Base-by-base conservation (phyloP, 2,329 filamentous ascomycete genomes). In the Aspergillus ochraceoroseus region DNA sequence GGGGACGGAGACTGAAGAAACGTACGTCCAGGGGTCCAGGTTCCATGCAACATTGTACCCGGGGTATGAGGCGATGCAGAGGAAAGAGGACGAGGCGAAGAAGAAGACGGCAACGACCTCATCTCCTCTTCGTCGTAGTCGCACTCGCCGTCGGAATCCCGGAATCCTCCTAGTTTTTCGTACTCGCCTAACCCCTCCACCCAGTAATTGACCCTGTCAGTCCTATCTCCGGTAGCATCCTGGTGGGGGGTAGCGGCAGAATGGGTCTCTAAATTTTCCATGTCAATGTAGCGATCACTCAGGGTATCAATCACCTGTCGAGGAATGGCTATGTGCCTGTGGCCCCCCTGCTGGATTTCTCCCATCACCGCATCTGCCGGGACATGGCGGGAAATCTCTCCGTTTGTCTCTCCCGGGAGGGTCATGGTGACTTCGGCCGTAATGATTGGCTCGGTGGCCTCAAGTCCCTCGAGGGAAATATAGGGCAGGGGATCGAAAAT, bases 401-500 rank as follows among this genome's bases (percentile, higher is more conserved):
- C 2, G 5, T 28, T 7, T 11, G 18, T 2, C 3, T 5, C 5
- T 11, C n/a, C 3, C 4, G 34, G 34, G 9, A 38, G 7, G 5
- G 26, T 31, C 34, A 38, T 31, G n/a, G 17, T 23, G 17, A 38
- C n/a, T 0, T 38, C 26, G 1, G 34, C 34, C 5, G 34, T 30
- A 12, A 38, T 17, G 9, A 38, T 22, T 12, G 34, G 34, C 8
- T 23, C 34, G 3, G 3, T 5, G 18, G 6, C n/a, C 8, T 30
- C 18, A n/a, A 30, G 11, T 7, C 34, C 34, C 9, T 22, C 34
- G n/a, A 38, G 26, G 8, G 34, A 15, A 12, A 38, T 30, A 11
- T 38, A 38, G 6, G 11, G 26, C 8, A 32, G 20, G 7, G 20
- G 28, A 18, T 23, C 20, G 9, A 25, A 7, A 15, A 12, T 8